These are phyloP conservation scores for Sporisorium graminicola DNA, from an alignment of 1,284 basidiomycete genomes.

Conservation along the genomic window DNA sequence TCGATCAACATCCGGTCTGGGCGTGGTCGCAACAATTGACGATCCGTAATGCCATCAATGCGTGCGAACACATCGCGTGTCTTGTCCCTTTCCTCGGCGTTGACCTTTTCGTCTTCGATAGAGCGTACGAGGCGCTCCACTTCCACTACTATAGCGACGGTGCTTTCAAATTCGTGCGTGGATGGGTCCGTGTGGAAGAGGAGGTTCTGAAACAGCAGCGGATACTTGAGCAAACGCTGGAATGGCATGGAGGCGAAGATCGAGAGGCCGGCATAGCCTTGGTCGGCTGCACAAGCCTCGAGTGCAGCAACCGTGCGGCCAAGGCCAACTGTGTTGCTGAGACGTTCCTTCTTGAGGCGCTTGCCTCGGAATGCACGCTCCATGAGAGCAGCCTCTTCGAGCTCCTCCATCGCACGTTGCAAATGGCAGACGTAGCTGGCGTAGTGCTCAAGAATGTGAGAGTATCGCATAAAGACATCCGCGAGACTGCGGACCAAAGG, in stretches of 20 bases:
- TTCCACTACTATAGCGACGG: conserved; percentile 94
- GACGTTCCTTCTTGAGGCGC: conserved; percentile 55
- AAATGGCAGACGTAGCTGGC: conserved; percentile 58
- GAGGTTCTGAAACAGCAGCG: conserved; percentile 94
- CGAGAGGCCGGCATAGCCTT: conserved; percentile 90
- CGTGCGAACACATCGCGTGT: conserved; percentile 93
- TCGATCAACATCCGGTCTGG: conserved; percentile 86
- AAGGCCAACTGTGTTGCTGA: conserved; percentile 60
- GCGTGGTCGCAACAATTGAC: conserved; percentile 83
- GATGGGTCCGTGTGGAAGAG: conserved; percentile 86
- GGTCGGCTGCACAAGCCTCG: conserved; percentile 83
- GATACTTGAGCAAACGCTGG: conserved; percentile 95
- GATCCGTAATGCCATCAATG: conserved; percentile 82
- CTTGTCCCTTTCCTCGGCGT: conserved; percentile 92
- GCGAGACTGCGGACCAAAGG: conserved; percentile 62
- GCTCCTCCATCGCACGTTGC: conserved; percentile 58
- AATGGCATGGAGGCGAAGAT: conserved; percentile 97
- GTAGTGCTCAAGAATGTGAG: conserved; percentile 60
- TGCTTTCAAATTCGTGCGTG: conserved; percentile 95
- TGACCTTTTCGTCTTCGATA: conserved; percentile 97
- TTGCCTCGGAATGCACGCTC: conserved; percentile 63
- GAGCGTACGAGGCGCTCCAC: conserved; percentile 93
- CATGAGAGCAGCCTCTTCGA: conserved; percentile 64
- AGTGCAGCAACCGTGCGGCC: conserved; percentile 71
- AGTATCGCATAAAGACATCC: conserved; percentile 58